Conservation (phyloP, 2,329 filamentous ascomycete species). For the Fusarium nelsonii region DNA sequence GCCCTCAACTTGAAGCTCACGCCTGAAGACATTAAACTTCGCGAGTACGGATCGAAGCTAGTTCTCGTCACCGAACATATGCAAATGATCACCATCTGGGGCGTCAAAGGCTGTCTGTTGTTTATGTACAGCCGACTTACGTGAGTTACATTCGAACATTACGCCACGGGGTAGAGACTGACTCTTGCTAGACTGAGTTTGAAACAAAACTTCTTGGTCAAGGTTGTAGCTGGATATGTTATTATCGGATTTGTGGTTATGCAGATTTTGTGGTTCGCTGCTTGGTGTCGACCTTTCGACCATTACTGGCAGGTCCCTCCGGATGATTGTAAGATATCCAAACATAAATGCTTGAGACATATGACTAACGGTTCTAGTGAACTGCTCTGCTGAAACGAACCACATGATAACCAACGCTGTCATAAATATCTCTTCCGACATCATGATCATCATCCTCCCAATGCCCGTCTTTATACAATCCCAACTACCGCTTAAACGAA, state of each 20-base stretch:
- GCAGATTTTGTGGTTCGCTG: slow-evolving; percentile 61
- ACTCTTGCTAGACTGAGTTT: slow-evolving; percentile 54
- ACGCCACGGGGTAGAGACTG: accelerated
- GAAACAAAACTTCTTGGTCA: slow-evolving; percentile 58
- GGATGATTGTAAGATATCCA: slow-evolving; percentile 53
- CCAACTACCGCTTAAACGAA: slow-evolving; percentile 62
- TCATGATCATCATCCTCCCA: slow-evolving; percentile 68
- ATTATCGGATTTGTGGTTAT: slow-evolving; percentile 58
- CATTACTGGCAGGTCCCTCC: slow-evolving; percentile 64
- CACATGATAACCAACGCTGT: slow-evolving; percentile 69
- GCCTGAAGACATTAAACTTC: slow-evolving; percentile 55
- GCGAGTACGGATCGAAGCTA: slow-evolving; percentile 68
- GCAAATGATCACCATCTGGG: slow-evolving; percentile 70
- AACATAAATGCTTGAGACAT: accelerated
- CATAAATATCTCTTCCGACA: slow-evolving; percentile 69
- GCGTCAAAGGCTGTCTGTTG: slow-evolving; percentile 65
- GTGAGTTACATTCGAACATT: slow-evolving; percentile 44
- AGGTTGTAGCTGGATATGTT: slow-evolving; percentile 60
- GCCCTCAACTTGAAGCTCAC: slow-evolving; percentile 61
- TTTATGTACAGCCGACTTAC: slow-evolving; percentile 67
- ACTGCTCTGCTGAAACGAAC: slow-evolving; percentile 65
- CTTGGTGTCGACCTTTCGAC: slow-evolving; percentile 66
- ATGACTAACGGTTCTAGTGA: slow-evolving; percentile 19
- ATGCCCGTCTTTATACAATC: slow-evolving; percentile 64
- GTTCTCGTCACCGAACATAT: slow-evolving; percentile 71